Conservation (phyloP, 2,329 filamentous ascomycete species). For the Leptographium radiaticola region DNA sequence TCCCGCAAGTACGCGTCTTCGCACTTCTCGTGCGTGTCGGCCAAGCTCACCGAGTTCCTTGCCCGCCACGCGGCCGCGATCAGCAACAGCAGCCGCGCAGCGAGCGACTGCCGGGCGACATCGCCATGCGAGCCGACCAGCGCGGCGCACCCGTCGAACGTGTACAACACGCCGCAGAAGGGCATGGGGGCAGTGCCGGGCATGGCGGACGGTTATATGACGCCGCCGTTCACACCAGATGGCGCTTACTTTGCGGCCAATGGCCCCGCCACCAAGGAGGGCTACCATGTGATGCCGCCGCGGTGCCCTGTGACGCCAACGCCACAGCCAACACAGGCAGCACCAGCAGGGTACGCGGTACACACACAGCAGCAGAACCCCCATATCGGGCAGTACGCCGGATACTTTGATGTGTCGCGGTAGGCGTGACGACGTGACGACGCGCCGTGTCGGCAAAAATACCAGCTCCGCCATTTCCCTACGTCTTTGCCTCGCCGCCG, state of each 20-base stretch:
- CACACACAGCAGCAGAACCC: constrained; percentile 18
- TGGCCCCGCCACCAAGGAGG: constrained; percentile 30
- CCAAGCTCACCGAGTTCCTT: constrained; percentile 44
- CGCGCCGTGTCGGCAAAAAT: too few species aligned
- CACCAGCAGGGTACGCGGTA: constrained; percentile 12
- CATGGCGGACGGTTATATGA: constrained; percentile 64
- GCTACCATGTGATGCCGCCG: constrained; percentile 30
- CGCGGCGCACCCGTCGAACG: constrained; percentile 40
- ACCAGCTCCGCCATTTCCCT: background rate
- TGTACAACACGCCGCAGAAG: constrained; percentile 72
- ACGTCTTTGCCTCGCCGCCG: background rate
- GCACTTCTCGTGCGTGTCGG: constrained; percentile 39
- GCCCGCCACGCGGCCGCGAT: constrained; percentile 38
- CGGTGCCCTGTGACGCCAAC: constrained; percentile 52
- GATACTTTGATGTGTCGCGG: constrained; percentile 22
- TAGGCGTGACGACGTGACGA: background rate
- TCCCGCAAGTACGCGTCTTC: constrained; percentile 46
- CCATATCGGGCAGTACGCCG: constrained; percentile 30
- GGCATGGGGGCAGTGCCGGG: constrained; percentile 47
- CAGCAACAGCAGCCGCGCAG: constrained; percentile 10
- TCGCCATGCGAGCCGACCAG: constrained; percentile 43
- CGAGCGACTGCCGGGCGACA: constrained; percentile 16
- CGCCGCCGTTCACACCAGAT: constrained; percentile 76
- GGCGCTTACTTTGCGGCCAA: constrained; percentile 40
- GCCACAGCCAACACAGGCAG: constrained; percentile 31